Conservation (phyloP, 352 stramenopile species). For the Phytophthora tubulina region DNA sequence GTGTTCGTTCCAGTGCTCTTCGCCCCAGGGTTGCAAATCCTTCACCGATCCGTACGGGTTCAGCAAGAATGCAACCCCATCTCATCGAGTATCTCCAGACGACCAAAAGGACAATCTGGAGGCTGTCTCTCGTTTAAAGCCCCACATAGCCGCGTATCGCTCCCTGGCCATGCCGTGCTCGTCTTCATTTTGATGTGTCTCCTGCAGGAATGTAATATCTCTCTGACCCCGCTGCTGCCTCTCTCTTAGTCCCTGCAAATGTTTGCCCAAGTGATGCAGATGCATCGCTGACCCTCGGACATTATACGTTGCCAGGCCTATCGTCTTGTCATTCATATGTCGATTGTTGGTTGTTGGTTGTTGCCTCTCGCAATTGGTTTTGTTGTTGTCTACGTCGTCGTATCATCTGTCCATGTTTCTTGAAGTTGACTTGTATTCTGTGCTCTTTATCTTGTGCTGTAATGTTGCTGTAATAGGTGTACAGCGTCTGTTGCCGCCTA, state of each 20-base stretch:
- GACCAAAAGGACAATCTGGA: neutral
- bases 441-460: too few relatives aligned
- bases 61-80: slow-evolving; percentile 13
- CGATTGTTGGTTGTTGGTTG: too few relatives aligned
- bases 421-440: too few relatives aligned
- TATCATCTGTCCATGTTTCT: too few relatives aligned
- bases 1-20: too few relatives aligned
- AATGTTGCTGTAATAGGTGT: too few relatives aligned
- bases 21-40: too few relatives aligned
- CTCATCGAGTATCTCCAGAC: neutral
- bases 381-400: too few relatives aligned
- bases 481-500: too few relatives aligned
- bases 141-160: slow-evolving; percentile 15
- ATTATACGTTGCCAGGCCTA: neutral
- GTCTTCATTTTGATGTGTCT: slow-evolving; percentile 2
- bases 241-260: slow-evolving; percentile 20
- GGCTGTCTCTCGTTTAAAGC: slow-evolving; percentile 1
- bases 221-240: neutral
- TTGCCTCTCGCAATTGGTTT: too few relatives aligned
- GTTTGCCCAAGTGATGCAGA: neutral
- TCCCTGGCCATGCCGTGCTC: neutral
- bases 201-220: slow-evolving; percentile 19
- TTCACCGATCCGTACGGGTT: slow-evolving; percentile 20
- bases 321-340: slow-evolving; percentile 10
- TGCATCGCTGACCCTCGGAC: slow-evolving; percentile 3